These are phyloP conservation scores for Wickerhamomyces hampshirensis DNA, from an alignment of 805 yeast genomes.

Conservation along the genomic window DNA sequence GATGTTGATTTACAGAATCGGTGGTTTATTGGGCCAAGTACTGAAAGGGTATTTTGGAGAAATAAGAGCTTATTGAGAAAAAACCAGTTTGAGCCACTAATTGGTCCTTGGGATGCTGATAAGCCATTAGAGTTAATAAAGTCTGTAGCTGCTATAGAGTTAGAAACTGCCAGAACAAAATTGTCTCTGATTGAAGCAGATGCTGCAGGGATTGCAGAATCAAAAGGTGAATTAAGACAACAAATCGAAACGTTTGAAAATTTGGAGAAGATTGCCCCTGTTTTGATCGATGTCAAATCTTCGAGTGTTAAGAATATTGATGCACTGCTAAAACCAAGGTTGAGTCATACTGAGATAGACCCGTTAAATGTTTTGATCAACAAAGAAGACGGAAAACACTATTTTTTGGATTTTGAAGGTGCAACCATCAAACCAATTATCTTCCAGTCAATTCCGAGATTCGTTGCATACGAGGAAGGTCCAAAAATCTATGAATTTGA, in stretches of 20 bases:
- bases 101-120: slow-evolving; percentile 75
- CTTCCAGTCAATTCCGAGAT: slow-evolving; percentile 73
- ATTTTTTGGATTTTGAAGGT: slow-evolving; percentile 81
- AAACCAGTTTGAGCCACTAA: slow-evolving; percentile 40
- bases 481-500: slow-evolving; percentile 75
- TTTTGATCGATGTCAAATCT: slow-evolving; percentile 47
- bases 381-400: slow-evolving; percentile 36
- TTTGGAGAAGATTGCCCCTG: slow-evolving; percentile 50
- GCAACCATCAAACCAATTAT: slow-evolving; percentile 77
- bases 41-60: slow-evolving; percentile 75
- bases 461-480: slow-evolving; percentile 76
- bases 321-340: slow-evolving; percentile 65
- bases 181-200: slow-evolving; percentile 50
- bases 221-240: slow-evolving; percentile 37
- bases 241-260: slow-evolving; percentile 61
- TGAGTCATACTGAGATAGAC: slow-evolving; percentile 79
- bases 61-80: slow-evolving; percentile 51
- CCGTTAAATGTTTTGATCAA: slow-evolving; percentile 75
- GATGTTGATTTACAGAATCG: slow-evolving; percentile 47
- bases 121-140: slow-evolving; percentile 59
- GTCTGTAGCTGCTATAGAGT: slow-evolving; percentile 61
- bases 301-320: slow-evolving; percentile 55
- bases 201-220: slow-evolving; percentile 40
- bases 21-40: slow-evolving; percentile 90
- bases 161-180: slow-evolving; percentile 53